Base-by-base conservation (phyloP, 2,329 filamentous ascomycete species). In the Chrysoporthe puriensis region DNA sequence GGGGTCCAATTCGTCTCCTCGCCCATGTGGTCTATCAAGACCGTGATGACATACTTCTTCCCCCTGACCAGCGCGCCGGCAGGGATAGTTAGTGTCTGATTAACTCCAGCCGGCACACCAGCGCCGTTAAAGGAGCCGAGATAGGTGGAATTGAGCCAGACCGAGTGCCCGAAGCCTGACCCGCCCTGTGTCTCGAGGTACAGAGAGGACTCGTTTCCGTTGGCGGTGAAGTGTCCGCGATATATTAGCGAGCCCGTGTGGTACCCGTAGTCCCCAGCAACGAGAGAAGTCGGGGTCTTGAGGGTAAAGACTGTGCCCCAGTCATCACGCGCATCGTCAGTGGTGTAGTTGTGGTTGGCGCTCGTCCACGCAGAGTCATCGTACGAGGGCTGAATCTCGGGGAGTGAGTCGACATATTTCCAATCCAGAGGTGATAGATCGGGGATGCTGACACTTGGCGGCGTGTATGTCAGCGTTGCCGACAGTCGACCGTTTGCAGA, bases 21-120 rank as follows among this genome's bases (percentile, higher is more conserved):
- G 0, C 91, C 91, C 79, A 89, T 92, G 76, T 90, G 90, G 76
- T 94, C 92, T 16, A 94, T 80, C 0, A 93, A 77, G 1, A 94
- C 80, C 0, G 91, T 94, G 70, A 94, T 75, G 13, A 90, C 82
- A 74, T 92, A 88, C 0, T 76, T 72, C 34, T 82, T 79, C 4
- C 86, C 88, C 0, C 80, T 74, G 0, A 74, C 72, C 3, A 92
- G 80, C 14, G 8, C 80, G 78, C 0, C 88, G 82, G 0, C 92
- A 77, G 0, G 78, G 79, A 74, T 90, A 89, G 0, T 57, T 26
- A 70, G 40, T 16, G 84, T 90, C 0, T 82, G 78, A 71, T 86
- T 90, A 69, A 83, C 80, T 64, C 83, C 82, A 0, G 74, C 75
- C 1, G 82, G 77, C 3, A 78, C 78, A 68, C 85, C 84, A 52